Conservation (phyloP, 2,329 filamentous ascomycete species). For the Trichophyton mentagrophytes region DNA sequence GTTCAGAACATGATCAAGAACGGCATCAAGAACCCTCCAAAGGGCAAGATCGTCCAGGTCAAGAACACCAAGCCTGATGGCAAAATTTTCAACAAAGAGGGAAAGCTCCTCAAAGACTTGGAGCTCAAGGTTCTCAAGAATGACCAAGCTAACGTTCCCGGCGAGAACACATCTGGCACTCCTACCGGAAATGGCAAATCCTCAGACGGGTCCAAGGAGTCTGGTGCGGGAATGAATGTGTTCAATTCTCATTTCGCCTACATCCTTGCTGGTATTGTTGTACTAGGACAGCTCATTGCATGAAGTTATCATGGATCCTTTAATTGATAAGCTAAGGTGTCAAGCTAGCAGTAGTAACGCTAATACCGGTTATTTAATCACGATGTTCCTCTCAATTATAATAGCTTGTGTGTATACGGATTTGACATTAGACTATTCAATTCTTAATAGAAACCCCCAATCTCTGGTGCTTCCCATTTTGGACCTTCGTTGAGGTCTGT, state of each 20-base stretch:
- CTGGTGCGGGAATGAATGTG: slow-evolving; percentile 3
- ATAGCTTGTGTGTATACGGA: too few species aligned
- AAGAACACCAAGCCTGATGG: slow-evolving; percentile 43
- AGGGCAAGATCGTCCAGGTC: slow-evolving; percentile 52
- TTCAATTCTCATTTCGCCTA: not conserved
- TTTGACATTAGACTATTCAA: too few species aligned
- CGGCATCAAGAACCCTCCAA: slow-evolving; percentile 54
- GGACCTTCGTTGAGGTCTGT: too few species aligned
- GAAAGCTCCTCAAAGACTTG: slow-evolving; percentile 49
- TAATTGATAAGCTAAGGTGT: not conserved
- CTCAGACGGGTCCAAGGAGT: not conserved
- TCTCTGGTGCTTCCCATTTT: too few species aligned
- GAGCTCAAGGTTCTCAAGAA: slow-evolving; percentile 43
- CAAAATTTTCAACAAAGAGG: slow-evolving; percentile 45
- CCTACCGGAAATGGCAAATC: not conserved
- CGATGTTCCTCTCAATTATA: too few species aligned
- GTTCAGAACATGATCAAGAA: slow-evolving; percentile 61
- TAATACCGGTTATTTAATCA: too few species aligned
- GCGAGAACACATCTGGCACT: slow-evolving; percentile 25
- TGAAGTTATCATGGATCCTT: not conserved
- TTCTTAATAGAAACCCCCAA: too few species aligned
- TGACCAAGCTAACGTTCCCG: slow-evolving; percentile 46
- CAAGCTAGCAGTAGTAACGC: not conserved
- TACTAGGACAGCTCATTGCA: not conserved
- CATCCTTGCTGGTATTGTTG: not conserved